phyloP scores from a whole-genome alignment of 805 yeast genomes.

The Wickerhamiella galacta region DNA sequence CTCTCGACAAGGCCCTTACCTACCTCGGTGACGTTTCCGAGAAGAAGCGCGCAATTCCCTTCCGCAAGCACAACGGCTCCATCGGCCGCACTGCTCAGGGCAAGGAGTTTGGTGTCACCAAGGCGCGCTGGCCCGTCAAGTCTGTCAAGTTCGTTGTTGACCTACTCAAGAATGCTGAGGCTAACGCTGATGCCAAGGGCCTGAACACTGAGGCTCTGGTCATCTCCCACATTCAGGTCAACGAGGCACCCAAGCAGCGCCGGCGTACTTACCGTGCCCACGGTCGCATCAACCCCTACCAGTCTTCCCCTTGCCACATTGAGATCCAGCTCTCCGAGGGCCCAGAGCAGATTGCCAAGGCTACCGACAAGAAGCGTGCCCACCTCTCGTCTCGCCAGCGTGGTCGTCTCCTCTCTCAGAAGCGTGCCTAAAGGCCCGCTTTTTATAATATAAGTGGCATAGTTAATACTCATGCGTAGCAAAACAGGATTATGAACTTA shows the following conservation, averaged over 20 bases:
- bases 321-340: conserved; percentile 93
- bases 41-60: conserved; percentile 98
- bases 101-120: conserved; percentile 99
- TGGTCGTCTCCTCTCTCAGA: conserved; percentile 79
- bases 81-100: conserved; percentile 99
- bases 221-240: conserved; percentile 97
- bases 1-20: conserved; percentile 83
- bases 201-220: conserved; percentile 84
- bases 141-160: conserved; percentile 91
- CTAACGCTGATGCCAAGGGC: conserved; percentile 98
- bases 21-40: conserved; percentile 93
- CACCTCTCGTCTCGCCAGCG: conserved; percentile 82
- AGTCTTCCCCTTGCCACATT: conserved; percentile 97
- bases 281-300: conserved; percentile 99
- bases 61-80: conserved; percentile 93
- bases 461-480: background rate
- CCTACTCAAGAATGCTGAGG: conserved; percentile 91
- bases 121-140: conserved; percentile 99
- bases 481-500: background rate
- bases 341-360: conserved; percentile 86
- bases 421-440: conserved; percentile 20
- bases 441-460: background rate
- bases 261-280: conserved; percentile 99
- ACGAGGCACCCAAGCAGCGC: conserved; percentile 99
- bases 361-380: conserved; percentile 47